Conservation (phyloP, 1,284 basidiomycete species). For the Irpex sp. region DNA sequence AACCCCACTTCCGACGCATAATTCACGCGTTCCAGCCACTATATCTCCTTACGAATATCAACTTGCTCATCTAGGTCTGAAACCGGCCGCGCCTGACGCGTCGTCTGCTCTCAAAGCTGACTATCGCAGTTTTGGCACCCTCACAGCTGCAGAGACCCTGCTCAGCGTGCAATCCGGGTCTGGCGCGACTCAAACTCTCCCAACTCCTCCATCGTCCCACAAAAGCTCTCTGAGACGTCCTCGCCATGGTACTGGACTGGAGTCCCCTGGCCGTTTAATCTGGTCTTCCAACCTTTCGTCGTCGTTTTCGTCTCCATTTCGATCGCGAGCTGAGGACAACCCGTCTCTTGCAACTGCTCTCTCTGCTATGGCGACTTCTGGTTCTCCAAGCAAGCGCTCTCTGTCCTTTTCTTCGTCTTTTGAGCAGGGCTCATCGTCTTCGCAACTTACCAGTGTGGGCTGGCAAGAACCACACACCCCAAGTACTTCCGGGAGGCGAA, state of each 20-base stretch:
- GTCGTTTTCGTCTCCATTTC: background rate
- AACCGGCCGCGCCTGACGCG: background rate
- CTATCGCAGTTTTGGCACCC: slow-evolving; percentile 5
- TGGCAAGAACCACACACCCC: background rate
- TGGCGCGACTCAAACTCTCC: background rate
- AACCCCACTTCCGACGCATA: background rate
- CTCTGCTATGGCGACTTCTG: background rate
- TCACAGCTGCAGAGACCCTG: slow-evolving; percentile 11
- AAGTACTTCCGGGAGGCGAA: background rate
- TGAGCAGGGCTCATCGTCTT: background rate
- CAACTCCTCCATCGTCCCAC: background rate
- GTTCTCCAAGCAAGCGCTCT: background rate
- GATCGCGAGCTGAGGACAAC: background rate
- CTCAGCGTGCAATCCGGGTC: slow-evolving; percentile 6
- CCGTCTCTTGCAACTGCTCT: background rate
- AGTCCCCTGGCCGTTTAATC: background rate
- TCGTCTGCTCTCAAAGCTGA: background rate
- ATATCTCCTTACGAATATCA: background rate
- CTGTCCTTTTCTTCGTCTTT: background rate
- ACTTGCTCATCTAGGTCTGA: background rate
- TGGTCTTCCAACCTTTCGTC: background rate
- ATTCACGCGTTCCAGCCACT: background rate
- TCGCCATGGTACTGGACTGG: background rate
- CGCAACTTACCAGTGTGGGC: background rate
- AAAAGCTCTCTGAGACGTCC: background rate